Conservation (phyloP, 176 grass and related monocot genomes). For the Hyparrhenia diplandra region DNA sequence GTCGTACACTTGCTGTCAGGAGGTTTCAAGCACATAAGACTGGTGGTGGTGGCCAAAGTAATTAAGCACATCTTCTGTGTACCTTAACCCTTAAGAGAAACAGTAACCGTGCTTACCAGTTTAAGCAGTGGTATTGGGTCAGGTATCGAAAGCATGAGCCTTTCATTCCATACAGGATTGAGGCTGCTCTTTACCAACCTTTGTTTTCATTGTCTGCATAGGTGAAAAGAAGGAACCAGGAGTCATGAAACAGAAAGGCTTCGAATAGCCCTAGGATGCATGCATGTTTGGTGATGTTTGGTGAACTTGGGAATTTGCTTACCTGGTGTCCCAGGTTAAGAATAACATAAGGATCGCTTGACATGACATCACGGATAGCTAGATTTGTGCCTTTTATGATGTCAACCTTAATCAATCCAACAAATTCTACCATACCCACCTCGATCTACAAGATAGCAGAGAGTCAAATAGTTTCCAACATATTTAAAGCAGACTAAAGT, state of each 20-base stretch:
- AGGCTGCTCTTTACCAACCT: conserved; percentile 89
- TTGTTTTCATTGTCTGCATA: conserved; percentile 90
- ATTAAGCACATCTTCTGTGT: not conserved
- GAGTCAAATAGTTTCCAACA: conserved; percentile 3
- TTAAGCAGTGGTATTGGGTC: conserved; percentile 71
- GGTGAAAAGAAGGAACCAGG: not conserved
- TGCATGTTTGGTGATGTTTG: not conserved
- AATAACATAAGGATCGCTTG: conserved; percentile 92
- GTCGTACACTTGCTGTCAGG: conserved; percentile 75
- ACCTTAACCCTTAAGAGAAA: not conserved
- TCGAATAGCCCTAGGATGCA: not conserved
- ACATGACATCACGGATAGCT: conserved; percentile 84
- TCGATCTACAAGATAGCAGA: conserved; percentile 42
- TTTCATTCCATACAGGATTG: conserved; percentile 93
- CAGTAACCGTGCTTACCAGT: conserved; percentile 39
- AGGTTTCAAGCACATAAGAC: conserved; percentile 39
- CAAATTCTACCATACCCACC: conserved; percentile 95
- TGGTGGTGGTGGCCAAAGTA: not conserved
- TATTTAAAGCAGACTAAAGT: not conserved
- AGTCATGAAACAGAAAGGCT: conserved; percentile 9
- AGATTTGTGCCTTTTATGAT: conserved; percentile 82
- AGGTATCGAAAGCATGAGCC: conserved; percentile 76
- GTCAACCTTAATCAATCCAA: conserved; percentile 85
- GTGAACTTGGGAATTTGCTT: conserved; percentile 15
- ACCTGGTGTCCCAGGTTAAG: conserved; percentile 91